Evolutionary conservation across 768 basidiomycete species (phyloP), one percentile per base, ranked within the genome.

Genomic region (Lactarius indigo): DNA sequence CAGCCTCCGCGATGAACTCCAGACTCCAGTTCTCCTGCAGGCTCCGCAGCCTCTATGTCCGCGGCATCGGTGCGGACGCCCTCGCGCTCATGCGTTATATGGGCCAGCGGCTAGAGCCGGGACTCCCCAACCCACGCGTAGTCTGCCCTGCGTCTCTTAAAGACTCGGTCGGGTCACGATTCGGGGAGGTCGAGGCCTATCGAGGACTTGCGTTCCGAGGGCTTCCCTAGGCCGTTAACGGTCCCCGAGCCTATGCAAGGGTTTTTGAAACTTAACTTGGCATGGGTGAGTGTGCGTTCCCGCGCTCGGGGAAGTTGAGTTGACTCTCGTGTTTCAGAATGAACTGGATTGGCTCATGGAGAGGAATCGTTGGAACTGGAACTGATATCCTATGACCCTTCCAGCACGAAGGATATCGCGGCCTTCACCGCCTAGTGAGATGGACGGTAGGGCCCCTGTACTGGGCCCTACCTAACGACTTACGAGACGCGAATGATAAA

Each of bases 341-440:
- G 64, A 61, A 41, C 44, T 60, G 64, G 64, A 64, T 55, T 64
- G 64, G 64, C 64, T 64, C 5, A 59, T 64, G 64, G 64, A 64
- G 50, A 50, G 64, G 30, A 65, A 65, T 13, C 54, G 18, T 50
- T 65, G 64, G 59, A 61, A 65, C 41, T 65, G 59, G 64, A 61
- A 57, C 55, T 65, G 41, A 60, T 54, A 23, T 5, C 26, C 35
- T 37, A 15, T 15, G 50, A 15, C 13, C 23, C 12, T 13, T 15
- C 23, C 6, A 13, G 23, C 47, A 26, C 26, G 47, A 50, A 26
- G 9, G 3, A 5, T 13, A 13, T 10, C 2, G 20, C 20, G 44
- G 5, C 23, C n/a, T 50, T 50, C 23, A 50, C 47, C 5, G 47
- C 47, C 10, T 50, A 1, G 12, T 13, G n/a, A 50, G 23, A 4